These are phyloP conservation scores for Ogataea minuta DNA, from an alignment of 805 yeast species.

Conservation along the genomic window DNA sequence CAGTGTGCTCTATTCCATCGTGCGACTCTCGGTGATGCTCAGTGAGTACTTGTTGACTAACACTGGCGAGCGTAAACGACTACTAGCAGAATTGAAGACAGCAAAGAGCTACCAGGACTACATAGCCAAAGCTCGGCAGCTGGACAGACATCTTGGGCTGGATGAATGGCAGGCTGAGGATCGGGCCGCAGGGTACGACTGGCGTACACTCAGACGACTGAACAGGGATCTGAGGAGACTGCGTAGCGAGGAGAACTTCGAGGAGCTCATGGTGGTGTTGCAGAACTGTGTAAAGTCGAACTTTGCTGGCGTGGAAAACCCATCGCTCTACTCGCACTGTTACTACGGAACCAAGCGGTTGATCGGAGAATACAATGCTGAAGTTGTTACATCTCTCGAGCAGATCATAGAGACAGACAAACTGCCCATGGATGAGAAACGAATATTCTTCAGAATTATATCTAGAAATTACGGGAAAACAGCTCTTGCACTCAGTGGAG, in stretches of 20 bases:
- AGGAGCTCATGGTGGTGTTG: conserved; percentile 52
- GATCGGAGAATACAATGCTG: conserved; percentile 52
- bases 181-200: conserved; percentile 65
- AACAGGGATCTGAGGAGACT: conserved; percentile 40
- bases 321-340: conserved; percentile 67
- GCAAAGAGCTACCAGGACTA: conserved; percentile 60
- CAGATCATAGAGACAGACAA: conserved; percentile 38
- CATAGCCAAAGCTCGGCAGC: conserved; percentile 51
- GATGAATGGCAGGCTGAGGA: conserved; percentile 64
- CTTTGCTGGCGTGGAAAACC: conserved; percentile 77
- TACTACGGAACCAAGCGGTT: conserved; percentile 71
- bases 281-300: conserved; percentile 69
- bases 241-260: conserved; percentile 34
- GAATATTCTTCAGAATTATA: conserved; percentile 52
- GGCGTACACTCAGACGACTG: conserved; percentile 52
- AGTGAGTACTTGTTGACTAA: conserved; percentile 60
- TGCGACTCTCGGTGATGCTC: conserved; percentile 60
- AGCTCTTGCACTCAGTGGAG: conserved; percentile 73
- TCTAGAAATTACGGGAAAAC: conserved; percentile 68
- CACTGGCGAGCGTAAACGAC: conserved; percentile 52
- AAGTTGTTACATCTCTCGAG: conserved; percentile 49
- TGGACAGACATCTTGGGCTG: conserved; percentile 59
- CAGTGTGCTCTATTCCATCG: conserved; percentile 46
- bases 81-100: conserved; percentile 48
- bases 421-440: conserved; percentile 42